A percentile compares a stretch with the other conserved stretches of the same genome.
These are phyloP conservation scores for Fusarium multiceps DNA, from an alignment of 2,329 filamentous ascomycete species.

Conservation along the genomic window DNA sequence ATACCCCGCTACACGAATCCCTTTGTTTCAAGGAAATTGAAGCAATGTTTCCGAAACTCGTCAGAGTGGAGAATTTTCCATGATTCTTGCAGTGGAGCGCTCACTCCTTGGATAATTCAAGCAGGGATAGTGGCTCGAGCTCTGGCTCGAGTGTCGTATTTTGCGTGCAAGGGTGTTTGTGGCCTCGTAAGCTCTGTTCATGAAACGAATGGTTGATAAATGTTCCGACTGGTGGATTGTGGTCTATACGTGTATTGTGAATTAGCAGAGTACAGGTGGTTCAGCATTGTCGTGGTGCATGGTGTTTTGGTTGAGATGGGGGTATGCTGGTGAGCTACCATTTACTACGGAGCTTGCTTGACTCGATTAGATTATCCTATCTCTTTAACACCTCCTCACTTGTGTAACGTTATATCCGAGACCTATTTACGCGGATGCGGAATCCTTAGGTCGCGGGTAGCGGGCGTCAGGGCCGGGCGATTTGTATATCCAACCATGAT, in stretches of 20 bases:
- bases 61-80: slow-evolving; percentile 7
- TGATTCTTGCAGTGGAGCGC: slow-evolving; percentile 1
- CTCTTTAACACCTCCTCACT: neutral
- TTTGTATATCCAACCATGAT: neutral
- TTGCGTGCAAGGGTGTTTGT: neutral
- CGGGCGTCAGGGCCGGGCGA: neutral
- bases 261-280: neutral
- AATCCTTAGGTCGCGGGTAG: neutral
- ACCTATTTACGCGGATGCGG: neutral
- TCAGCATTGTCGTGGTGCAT: neutral
- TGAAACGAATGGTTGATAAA: slow-evolving; percentile 3
- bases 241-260: neutral
- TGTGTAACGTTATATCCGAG: neutral
- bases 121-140: slow-evolving; percentile 15
- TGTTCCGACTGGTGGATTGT: slow-evolving; percentile 22
- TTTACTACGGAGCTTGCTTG: neutral
- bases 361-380: neutral
- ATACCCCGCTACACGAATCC: slow-evolving; percentile 4
- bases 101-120: slow-evolving; percentile 11
- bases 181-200: slow-evolving; percentile 2
- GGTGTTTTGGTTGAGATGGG: neutral
- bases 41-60: slow-evolving; percentile 24
- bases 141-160: neutral
- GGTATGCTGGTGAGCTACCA: neutral
- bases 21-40: slow-evolving; percentile 31